Evolutionary conservation across 2,329 filamentous ascomycete genomes (phyloP).

Genomic region (Cladosporium sp.): DNA sequence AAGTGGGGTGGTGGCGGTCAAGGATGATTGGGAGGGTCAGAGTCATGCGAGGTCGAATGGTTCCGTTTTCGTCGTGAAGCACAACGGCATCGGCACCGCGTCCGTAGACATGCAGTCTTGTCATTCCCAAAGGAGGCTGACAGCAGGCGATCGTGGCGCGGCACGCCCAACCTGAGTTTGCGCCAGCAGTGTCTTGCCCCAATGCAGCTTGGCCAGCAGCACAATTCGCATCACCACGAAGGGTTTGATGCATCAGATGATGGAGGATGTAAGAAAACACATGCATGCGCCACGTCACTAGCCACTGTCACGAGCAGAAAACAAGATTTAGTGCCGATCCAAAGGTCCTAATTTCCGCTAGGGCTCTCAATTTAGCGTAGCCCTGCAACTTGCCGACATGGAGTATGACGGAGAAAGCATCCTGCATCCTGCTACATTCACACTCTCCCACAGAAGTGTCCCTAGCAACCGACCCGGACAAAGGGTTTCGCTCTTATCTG

Average conservation of each 20-base stretch:
- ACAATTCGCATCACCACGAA: not conserved
- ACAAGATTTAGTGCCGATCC: constrained; percentile 2
- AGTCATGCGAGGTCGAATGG: not conserved
- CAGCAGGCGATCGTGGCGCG: constrained; percentile 1
- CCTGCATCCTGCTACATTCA: not conserved
- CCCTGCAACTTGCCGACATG: not conserved
- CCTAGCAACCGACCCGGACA: not conserved
- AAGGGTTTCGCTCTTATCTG: not conserved
- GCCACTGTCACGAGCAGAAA: not conserved
- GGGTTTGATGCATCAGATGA: not conserved
- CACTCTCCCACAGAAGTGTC: not conserved
- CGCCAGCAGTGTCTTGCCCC: not conserved
- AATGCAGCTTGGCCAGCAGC: not conserved
- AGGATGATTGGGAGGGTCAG: not conserved
- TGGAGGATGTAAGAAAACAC: not conserved
- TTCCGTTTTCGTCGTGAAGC: not conserved
- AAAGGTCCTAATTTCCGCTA: constrained; percentile 3
- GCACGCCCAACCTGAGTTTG: constrained; percentile 1
- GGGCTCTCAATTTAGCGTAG: not conserved
- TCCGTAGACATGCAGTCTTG: not conserved
- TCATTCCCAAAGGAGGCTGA: not conserved
- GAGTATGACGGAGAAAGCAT: not conserved
- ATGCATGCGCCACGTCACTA: constrained; percentile 8
- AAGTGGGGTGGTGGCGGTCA: constrained; percentile 8
- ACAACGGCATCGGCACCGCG: constrained; percentile 2